Base-by-base conservation (phyloP, 768 basidiomycete species). In the Myochromella boudieri region DNA sequence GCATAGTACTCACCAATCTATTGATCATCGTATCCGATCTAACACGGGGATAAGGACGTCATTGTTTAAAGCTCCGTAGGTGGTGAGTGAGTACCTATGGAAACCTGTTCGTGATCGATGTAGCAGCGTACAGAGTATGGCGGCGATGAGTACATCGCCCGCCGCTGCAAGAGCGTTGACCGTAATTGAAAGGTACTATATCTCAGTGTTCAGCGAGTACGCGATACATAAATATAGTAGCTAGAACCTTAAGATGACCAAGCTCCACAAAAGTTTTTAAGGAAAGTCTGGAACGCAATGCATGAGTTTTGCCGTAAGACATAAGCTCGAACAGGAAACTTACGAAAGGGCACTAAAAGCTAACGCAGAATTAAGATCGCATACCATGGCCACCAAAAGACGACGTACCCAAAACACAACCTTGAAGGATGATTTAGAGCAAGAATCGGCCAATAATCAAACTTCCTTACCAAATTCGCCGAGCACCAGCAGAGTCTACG, bases 11-110 rank as follows among this genome's bases (percentile, higher is more conserved):
- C 46, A 70, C 71, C 44, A 79, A 48, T 46, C 69, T 74, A 46
- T 62, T 70, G 53, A 79, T 75, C 64, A 78, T 67, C 3, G 69
- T 72, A 34, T 78, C 74, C 6, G 77, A 77, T 49, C 70, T 71
- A 24, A 9, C 26, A 22, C 46, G n/a, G 37, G 5, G 10, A 36
- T 1, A 27, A n/a, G 7, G 5, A 12, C 26, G n/a, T 10, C 3
- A 20, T 7, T 1, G 15, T 2, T 4, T 2, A 28, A 11, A 29
- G 8, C 8, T 14, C 8, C 3, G 27, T 15, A 18, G 20, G 24
- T 28, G 10, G 39, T 8, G 7, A 14, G 46, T 17, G 43, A 61
- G 9, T 52, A 70, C 76, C 65, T 68, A 18, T 64, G 64, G 60
- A 77, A 78, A n/a, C 77, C 75, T 32, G 77, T 76, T 37, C 77